These are phyloP conservation scores for Anthracocystis panici-leucophaei DNA, from an alignment of 1,284 basidiomycete species.

Conservation along the genomic window DNA sequence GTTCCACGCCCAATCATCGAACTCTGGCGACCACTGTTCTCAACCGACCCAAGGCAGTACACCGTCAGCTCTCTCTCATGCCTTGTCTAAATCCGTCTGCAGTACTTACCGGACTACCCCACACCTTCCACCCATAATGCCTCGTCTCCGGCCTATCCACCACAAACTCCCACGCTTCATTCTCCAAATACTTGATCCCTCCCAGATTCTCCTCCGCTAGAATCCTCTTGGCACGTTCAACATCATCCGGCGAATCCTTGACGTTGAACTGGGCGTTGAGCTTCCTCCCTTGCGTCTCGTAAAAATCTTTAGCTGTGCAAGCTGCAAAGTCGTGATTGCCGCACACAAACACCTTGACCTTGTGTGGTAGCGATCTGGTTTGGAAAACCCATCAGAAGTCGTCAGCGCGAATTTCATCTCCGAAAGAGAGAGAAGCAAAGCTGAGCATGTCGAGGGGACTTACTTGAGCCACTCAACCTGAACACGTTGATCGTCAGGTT, in stretches of 20 bases:
- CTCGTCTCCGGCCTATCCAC: conserved; percentile 20
- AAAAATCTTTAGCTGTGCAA: conserved; percentile 18
- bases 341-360: conserved; percentile 35
- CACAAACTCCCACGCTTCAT: conserved; percentile 20
- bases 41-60: background rate
- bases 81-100: no score
- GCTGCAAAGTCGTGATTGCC: conserved; percentile 56
- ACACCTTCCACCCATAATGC: conserved; percentile 40
- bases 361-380: conserved; percentile 30
- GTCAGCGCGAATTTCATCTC: background rate
- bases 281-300: conserved; percentile 25
- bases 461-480: conserved; percentile 51
- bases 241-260: conserved; percentile 18
- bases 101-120: conserved; percentile 31
- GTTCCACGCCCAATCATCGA: conserved; percentile 57
- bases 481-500: conserved; percentile 12
- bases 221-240: conserved; percentile 3
- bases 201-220: conserved; percentile 4
- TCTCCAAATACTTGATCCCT: conserved; percentile 29
- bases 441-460: background rate
- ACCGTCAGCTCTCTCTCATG: background rate
- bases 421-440: no score
- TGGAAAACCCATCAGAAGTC: background rate
- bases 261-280: conserved; percentile 31
- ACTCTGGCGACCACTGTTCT: conserved; percentile 44